Evolutionary conservation across 345 rosid species (phyloP), one percentile per base, ranked within the genome.

Genomic region (Brassica cretica): DNA sequence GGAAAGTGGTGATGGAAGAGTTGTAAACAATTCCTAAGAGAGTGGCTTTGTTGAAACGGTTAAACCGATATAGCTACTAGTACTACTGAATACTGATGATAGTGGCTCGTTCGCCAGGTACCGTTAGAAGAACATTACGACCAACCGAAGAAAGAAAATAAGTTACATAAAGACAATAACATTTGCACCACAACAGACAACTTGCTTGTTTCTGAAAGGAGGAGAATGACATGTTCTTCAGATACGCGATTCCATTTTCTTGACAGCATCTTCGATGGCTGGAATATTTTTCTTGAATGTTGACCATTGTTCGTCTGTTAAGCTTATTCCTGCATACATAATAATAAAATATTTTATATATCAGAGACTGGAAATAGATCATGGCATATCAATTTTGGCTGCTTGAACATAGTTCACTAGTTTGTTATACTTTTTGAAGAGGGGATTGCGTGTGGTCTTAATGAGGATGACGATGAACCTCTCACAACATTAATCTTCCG

Each of bases 221-320:
- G 65, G 2, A 56, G 18, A 49, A 49, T 2, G 63, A 14, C 53
- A 46, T 30, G 64, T 69, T 15, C n/a, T 49, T 77, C 72, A 80
- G 58, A 66, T 73, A n/a, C 69, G 73, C 0, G 88, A 84, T 76
- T 91, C 84, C 98, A 92, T 89, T 84, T 87, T 86, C 85, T 69
- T 76, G 66, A 92, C 78, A 63, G 98, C 98, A 64, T 87, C 71
- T 70, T 94, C 91, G 53, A 94, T 85, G 53, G 89, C 88, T 37
- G 94, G 82, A 44, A 92, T 79, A 58, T 84, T 92, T 83, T 84
- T 86, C 76, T 78, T 85, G 12, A 94, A 84, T 16, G 63, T 65
- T 15, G 87, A 74, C 98, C 98, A 94, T 59, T 94, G 98, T 10
- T 94, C 97, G 79, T 85, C 91, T 0, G 91, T 88, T 85, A 94